These are phyloP conservation scores for Coemansia sp. DNA, from an alignment of 192 early-diverging fungal genomes.

Conservation along the genomic window DNA sequence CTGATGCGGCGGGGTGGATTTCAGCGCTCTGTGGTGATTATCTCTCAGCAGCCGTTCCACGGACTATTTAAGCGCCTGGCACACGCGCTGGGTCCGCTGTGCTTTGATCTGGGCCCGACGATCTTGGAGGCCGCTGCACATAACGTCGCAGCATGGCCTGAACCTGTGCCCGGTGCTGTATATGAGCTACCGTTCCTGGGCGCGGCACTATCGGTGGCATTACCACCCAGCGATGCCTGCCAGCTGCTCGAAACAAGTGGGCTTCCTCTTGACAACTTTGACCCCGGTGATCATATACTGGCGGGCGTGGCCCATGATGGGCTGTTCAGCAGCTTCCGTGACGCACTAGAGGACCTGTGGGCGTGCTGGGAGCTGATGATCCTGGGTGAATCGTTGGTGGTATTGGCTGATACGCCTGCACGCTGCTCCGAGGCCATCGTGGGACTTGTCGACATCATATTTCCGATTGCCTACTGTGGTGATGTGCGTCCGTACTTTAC, in stretches of 20 bases:
- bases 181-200: conserved; percentile 77
- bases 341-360: conserved; percentile 81
- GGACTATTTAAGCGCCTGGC: conserved; percentile 81
- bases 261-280: conserved; percentile 65
- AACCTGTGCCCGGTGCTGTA: conserved; percentile 54
- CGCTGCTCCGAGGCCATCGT: conserved; percentile 84
- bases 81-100: conserved; percentile 71
- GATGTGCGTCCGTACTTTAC: conserved; percentile 98
- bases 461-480: conserved; percentile 94
- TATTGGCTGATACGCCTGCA: conserved; percentile 83
- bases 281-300: conserved; percentile 71
- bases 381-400: conserved; percentile 84
- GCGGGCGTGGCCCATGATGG: conserved; percentile 65
- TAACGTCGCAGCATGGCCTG: conserved; percentile 73
- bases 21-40: conserved; percentile 86
- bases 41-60: conserved; percentile 86
- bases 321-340: conserved; percentile 76
- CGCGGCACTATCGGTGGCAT: conserved; percentile 64
- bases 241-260: conserved; percentile 72
- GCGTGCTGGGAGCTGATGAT: conserved; percentile 93
- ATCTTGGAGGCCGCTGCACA: conserved; percentile 80
- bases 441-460: conserved; percentile 85
- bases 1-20: conserved; percentile 86
- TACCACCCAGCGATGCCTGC: conserved; percentile 63
- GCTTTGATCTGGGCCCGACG: conserved; percentile 75